These are phyloP conservation scores for Colletotrichum paranaense DNA, from an alignment of 2,329 filamentous ascomycete species.

Conservation along the genomic window DNA sequence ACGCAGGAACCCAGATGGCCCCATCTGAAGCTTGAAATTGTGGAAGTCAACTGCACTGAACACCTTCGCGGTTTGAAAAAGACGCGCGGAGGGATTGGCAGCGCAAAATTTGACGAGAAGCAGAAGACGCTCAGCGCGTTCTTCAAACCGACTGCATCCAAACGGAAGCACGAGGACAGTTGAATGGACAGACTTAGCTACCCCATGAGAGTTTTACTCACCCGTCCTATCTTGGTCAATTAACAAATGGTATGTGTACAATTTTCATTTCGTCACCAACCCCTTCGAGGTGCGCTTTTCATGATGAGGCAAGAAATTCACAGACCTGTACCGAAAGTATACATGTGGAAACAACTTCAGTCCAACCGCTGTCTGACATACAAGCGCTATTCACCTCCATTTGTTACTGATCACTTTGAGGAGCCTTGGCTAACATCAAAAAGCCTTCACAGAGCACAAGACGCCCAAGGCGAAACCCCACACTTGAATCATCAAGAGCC, in stretches of 20 bases:
- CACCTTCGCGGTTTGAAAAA: constrained; percentile 82
- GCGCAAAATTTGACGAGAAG: constrained; percentile 76
- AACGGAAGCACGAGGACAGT: constrained; percentile 53
- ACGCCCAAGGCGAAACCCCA: too few relatives aligned
- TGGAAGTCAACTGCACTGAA: constrained; percentile 74
- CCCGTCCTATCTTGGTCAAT: background rate
- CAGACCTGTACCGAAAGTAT: constrained; percentile 85
- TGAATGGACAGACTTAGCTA: constrained; percentile 32
- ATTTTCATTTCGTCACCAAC: constrained; percentile 28
- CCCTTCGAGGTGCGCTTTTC: constrained; percentile 51
- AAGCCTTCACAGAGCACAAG: background rate
- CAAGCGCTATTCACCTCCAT: constrained; percentile 29
- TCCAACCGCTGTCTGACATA: constrained; percentile 86
- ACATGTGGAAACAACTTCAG: constrained; percentile 76
- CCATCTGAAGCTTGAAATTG: constrained; percentile 58
- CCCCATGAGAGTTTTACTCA: background rate
- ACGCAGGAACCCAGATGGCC: constrained; percentile 45
- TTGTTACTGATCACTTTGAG: constrained; percentile 5
- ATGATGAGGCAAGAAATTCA: constrained; percentile 81
- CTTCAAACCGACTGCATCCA: constrained; percentile 66
- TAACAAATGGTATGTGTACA: constrained; percentile 51
- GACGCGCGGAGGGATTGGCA: constrained; percentile 85
- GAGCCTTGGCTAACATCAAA: constrained; percentile 13
- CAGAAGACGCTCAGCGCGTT: constrained; percentile 84
- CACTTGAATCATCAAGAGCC: too few relatives aligned